phyloP scores from a whole-genome alignment of 1,139 yeast species.

The Casaregolazyma lundiana region DNA sequence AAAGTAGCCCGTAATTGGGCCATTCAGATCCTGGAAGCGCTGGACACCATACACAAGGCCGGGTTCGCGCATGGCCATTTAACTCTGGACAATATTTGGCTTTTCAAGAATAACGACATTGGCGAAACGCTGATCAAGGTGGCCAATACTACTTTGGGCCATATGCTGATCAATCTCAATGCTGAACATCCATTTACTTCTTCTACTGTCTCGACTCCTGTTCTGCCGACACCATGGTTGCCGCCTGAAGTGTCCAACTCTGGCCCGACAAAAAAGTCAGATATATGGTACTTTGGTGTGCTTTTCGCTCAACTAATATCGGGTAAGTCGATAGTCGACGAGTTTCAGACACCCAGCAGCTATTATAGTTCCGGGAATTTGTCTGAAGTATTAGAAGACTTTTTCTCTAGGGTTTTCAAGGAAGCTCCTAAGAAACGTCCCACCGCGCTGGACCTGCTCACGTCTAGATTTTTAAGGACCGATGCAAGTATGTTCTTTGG shows the following conservation, averaged over 20 bases:
- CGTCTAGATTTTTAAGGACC: conserved; percentile 74
- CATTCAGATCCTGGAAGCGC: conserved; percentile 75
- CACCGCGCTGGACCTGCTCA: conserved; percentile 76
- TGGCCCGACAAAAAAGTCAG: conserved; percentile 69
- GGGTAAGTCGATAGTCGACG: conserved; percentile 53
- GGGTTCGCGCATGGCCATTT: conserved; percentile 74
- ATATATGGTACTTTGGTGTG: conserved; percentile 90
- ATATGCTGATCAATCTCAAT: conserved; percentile 57
- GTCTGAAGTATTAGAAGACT: conserved; percentile 57
- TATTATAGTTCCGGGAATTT: conserved; percentile 46
- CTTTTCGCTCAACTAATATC: conserved; percentile 66
- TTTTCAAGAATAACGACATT: conserved; percentile 47
- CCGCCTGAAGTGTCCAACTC: conserved; percentile 61
- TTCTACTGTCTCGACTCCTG: conserved; percentile 17
- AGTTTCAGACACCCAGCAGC: conserved; percentile 56
- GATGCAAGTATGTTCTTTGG: conserved; percentile 33
- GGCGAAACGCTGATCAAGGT: conserved; percentile 59
- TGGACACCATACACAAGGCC: conserved; percentile 75
- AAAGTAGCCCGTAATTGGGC: conserved; percentile 85
- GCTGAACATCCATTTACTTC: conserved; percentile 29
- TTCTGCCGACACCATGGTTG: conserved; percentile 46
- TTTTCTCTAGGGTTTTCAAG: conserved; percentile 62
- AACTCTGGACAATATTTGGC: conserved; percentile 54
- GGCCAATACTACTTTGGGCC: conserved; percentile 68
- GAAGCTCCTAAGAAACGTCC: conserved; percentile 67